A percentile compares a stretch with the other conserved stretches of the same genome.
Evolutionary conservation across 1,284 basidiomycete genomes (phyloP).

Genomic region (Melampsora americana): DNA sequence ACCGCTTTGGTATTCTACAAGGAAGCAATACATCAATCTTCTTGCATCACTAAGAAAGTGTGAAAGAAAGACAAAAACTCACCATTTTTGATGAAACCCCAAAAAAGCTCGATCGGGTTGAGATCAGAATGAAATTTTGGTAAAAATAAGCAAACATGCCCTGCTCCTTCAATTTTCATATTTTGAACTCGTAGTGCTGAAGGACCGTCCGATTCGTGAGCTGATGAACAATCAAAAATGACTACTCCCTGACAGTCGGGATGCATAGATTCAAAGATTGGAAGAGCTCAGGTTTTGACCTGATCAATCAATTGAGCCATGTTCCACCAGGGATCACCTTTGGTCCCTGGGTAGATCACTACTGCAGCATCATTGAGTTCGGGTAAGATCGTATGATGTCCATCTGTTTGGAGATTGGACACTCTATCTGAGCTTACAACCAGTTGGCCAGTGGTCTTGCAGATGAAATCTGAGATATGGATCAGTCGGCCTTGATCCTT

Average conservation of each 20-base stretch:
- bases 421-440: background rate
- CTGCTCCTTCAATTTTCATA: background rate
- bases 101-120: slow-evolving; percentile 26
- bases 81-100: slow-evolving; percentile 21
- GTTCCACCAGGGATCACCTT: too few species aligned
- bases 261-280: background rate
- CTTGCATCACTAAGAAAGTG: background rate
- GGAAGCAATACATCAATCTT: background rate
- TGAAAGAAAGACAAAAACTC: background rate
- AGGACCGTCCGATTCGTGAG: background rate
- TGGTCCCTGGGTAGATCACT: slow-evolving; percentile 12
- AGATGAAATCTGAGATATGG: slow-evolving; percentile 22
- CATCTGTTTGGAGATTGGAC: background rate
- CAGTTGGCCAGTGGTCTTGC: slow-evolving; percentile 6
- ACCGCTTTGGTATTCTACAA: slow-evolving; percentile 1
- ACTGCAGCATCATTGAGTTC: background rate
- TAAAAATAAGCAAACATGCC: too few species aligned
- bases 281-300: background rate
- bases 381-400: background rate
- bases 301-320: slow-evolving; percentile 11
- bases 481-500: slow-evolving; percentile 20
- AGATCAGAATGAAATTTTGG: slow-evolving; percentile 19
- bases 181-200: slow-evolving; percentile 13
- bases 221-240: slow-evolving; percentile 11
- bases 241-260: slow-evolving; percentile 14